Base-by-base conservation (phyloP, 192 early-diverging fungal species). In the Linnemannia schmuckeri region DNA sequence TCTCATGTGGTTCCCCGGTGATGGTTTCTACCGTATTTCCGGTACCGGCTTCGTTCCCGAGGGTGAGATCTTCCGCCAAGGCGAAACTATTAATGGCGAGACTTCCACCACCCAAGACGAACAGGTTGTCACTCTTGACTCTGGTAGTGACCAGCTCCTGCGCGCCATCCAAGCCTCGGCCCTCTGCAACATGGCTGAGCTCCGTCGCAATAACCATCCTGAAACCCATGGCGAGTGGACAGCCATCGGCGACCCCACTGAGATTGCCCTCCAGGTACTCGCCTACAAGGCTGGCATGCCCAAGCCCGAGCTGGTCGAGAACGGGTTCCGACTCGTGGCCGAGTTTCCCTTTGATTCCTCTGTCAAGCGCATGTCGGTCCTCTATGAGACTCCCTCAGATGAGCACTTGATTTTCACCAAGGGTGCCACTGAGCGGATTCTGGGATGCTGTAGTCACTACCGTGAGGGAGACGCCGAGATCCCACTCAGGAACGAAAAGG, bases 331-430 rank as follows among this genome's bases (percentile, higher is more conserved):
- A 10, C 78, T 94, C 6, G 44, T 94, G 6, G 88, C 90, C 76
- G 95, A 96, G 86, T 94, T 90, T 77, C 93, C 93, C 49, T 96
- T 96, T 72, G 95, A 96, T 83, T 95, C 95, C 15, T 82, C 86
- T 33, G 90, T 95, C 55, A 99, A 99, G 87, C 94, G 97, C 54
- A 99, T 99, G 98, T 95, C 94, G 89, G 95, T 97, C 24, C 82
- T 98, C 0, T 95, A 91, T 76, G 66, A 72, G 73, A 70, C 90
- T 81, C 70, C 82, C 33, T 80, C 83, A 0, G 86, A 85, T 70
- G 80, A 91, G 35, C 81, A 90, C 54, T 82, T 96, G 74, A 88
- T 97, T 57, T 92, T 97, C 74, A 88, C 93, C 35, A 98, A 99
- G 82, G 97, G 98, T 69, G 98, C 98, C 0, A 97, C 97, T 47